Evolutionary conservation across 768 basidiomycete species (phyloP).

Genomic region (Boletus rubroflammeus): DNA sequence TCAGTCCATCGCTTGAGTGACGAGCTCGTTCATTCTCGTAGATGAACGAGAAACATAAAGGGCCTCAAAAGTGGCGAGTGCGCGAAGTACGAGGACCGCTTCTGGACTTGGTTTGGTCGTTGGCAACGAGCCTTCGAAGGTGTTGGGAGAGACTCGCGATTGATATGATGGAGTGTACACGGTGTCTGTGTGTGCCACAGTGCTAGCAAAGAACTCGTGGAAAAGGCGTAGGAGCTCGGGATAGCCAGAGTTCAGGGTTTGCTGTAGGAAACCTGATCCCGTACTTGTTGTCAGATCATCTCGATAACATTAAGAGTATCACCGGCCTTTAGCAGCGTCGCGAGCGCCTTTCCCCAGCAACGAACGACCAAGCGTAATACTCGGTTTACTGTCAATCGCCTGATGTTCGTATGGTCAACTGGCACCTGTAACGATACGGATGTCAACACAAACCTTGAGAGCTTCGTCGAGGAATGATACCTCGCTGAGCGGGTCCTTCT

Average conservation of each 20-base stretch:
- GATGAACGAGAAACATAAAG: conserved; percentile 86
- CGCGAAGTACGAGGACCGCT: conserved; percentile 81
- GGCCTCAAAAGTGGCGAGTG: conserved; percentile 78
- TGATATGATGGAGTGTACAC: conserved; percentile 81
- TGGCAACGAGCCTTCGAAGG: not conserved
- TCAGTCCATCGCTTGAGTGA: conserved; percentile 75
- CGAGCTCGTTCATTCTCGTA: conserved; percentile 78
- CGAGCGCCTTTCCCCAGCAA: conserved; percentile 69
- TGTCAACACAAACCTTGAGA: conserved; percentile 64
- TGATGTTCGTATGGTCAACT: conserved; percentile 30
- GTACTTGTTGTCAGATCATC: conserved; percentile 3
- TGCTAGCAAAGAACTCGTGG: conserved; percentile 95
- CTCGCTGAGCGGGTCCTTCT: conserved; percentile 78
- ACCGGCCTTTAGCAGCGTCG: conserved; percentile 74
- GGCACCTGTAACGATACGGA: not conserved
- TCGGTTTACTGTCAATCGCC: conserved; percentile 89
- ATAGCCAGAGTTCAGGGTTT: conserved; percentile 85
- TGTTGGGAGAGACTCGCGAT: conserved; percentile 51
- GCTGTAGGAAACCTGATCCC: conserved; percentile 91
- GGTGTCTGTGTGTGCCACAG: conserved; percentile 94
- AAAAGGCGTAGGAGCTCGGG: conserved; percentile 85
- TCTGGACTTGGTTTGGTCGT: conserved; percentile 61
- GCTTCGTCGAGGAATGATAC: conserved; percentile 85
- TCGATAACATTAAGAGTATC: not conserved
- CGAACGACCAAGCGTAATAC: conserved; percentile 70